A percentile compares a stretch with the other conserved stretches of the same genome.
Conservation (phyloP, 331 rosid species). For the Acacia pycnantha region DNA sequence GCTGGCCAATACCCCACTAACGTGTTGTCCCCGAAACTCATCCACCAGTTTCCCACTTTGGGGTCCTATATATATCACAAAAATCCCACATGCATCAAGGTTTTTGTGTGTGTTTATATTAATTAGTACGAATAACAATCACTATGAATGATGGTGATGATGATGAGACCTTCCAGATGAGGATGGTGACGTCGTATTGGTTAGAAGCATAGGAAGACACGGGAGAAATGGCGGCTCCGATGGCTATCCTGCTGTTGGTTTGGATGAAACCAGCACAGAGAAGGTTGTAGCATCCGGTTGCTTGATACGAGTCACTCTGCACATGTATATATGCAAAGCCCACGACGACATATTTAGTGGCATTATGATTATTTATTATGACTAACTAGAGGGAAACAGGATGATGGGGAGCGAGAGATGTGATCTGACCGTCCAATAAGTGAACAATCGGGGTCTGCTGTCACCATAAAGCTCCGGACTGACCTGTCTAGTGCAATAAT, state of each 20-base stretch:
- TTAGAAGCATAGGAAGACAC: slow-evolving; percentile 55
- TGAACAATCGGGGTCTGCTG: slow-evolving; percentile 92
- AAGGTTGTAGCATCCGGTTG: slow-evolving; percentile 95
- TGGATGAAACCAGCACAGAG: slow-evolving; percentile 89
- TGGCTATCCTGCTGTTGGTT: slow-evolving; percentile 75
- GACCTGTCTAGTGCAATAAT: slow-evolving; percentile 97
- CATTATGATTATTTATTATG: too few relatives aligned
- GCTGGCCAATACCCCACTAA: slow-evolving; percentile 96
- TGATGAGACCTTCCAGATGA: slow-evolving; percentile 79
- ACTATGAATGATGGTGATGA: background rate
- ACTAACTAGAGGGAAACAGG: too few relatives aligned
- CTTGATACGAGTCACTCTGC: slow-evolving; percentile 85
- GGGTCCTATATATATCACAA: slow-evolving; percentile 59
- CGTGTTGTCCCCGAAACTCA: slow-evolving; percentile 78
- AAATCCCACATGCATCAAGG: background rate
- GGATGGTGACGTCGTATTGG: slow-evolving; percentile 83
- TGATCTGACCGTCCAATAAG: slow-evolving; percentile 93
- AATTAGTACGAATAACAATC: background rate
- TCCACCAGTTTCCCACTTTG: slow-evolving; percentile 92
- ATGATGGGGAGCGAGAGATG: background rate
- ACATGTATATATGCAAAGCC: background rate
- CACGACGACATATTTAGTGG: too few relatives aligned
- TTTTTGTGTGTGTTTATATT: background rate
- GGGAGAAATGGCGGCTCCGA: slow-evolving; percentile 97
- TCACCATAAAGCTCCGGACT: slow-evolving; percentile 99